phyloP scores from a whole-genome alignment of 2,329 filamentous ascomycete species.

The Corynespora cassiicola region DNA sequence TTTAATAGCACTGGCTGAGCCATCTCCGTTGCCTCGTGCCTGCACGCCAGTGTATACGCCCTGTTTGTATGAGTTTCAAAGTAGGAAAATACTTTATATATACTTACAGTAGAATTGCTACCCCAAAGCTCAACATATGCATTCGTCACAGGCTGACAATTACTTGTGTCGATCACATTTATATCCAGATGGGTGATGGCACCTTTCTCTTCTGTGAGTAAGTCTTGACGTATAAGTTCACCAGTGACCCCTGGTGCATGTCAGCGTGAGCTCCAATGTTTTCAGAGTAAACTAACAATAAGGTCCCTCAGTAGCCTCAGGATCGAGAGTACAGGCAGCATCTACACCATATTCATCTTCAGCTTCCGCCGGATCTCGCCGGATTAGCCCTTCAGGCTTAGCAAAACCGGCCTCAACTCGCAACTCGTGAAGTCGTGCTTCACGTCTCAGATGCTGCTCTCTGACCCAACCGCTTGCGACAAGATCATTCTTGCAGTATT shows the following conservation, averaged over 20 bases:
- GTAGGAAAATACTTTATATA: no score
- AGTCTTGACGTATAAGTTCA: constrained; percentile 57
- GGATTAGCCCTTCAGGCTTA: constrained; percentile 33
- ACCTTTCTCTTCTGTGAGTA: constrained; percentile 58
- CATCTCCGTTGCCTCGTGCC: constrained; percentile 40
- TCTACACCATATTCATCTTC: constrained; percentile 31
- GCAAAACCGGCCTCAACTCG: constrained; percentile 44
- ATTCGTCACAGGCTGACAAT: constrained; percentile 58
- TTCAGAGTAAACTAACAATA: constrained; percentile 33
- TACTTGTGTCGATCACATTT: constrained; percentile 61
- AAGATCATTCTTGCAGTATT: constrained; percentile 38
- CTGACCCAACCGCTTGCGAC: constrained; percentile 39
- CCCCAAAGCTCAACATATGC: constrained; percentile 61
- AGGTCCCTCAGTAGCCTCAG: constrained; percentile 40
- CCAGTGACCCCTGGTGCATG: constrained; percentile 49
- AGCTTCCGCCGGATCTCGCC: constrained; percentile 33
- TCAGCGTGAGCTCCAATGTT: background rate
- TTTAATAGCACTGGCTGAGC: constrained; percentile 28
- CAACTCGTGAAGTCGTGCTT: constrained; percentile 45
- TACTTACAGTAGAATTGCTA: constrained; percentile 29
- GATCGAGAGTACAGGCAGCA: constrained; percentile 40
- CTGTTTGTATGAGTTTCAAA: constrained; percentile 17
- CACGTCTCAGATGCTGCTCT: constrained; percentile 46
- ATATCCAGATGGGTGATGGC: constrained; percentile 59
- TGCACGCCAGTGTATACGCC: constrained; percentile 58